Conservation (phyloP, 75 land plant species). For the Azolla pinnata region DNA sequence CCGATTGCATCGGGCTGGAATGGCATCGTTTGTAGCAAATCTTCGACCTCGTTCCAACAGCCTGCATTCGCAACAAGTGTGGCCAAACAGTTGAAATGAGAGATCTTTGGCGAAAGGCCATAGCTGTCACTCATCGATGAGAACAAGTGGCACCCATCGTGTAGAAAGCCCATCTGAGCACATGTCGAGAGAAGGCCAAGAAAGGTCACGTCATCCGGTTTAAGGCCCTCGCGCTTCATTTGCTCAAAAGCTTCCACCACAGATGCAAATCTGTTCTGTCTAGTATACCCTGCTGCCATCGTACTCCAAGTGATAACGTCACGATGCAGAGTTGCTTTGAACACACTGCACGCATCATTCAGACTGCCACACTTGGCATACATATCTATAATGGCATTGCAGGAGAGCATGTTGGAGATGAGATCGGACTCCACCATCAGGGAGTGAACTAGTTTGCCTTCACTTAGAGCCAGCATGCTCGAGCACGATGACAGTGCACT, state of each 20-base stretch:
- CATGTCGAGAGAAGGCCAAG: constrained; percentile 42
- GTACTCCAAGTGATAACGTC: constrained; percentile 46
- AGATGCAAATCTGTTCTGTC: constrained; percentile 15
- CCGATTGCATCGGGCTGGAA: constrained; percentile 43
- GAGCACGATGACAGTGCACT: constrained; percentile 38
- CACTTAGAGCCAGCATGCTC: constrained; percentile 9
- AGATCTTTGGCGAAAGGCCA: constrained; percentile 29
- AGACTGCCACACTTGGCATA: constrained; percentile 40
- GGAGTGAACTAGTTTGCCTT: constrained; percentile 41
- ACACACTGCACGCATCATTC: constrained; percentile 34
- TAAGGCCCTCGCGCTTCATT: constrained; percentile 32
- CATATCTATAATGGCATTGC: too few relatives aligned
- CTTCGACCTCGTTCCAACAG: constrained; percentile 43
- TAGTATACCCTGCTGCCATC: constrained; percentile 37
- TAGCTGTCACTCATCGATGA: constrained; percentile 8
- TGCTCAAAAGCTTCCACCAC: constrained; percentile 32
- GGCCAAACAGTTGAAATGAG: constrained; percentile 66
- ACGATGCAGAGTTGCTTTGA: constrained; percentile 21
- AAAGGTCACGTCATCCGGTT: constrained; percentile 43
- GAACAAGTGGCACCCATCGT: neutral
- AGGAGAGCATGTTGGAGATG: constrained; percentile 26
- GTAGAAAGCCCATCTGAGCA: constrained; percentile 19
- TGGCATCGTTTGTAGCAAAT: constrained; percentile 42
- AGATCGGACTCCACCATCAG: constrained; percentile 7
- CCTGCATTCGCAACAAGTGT: constrained; percentile 56